These are phyloP conservation scores for Juncus effusus DNA, from an alignment of 176 grass and related monocot genomes.

Conservation along the genomic window DNA sequence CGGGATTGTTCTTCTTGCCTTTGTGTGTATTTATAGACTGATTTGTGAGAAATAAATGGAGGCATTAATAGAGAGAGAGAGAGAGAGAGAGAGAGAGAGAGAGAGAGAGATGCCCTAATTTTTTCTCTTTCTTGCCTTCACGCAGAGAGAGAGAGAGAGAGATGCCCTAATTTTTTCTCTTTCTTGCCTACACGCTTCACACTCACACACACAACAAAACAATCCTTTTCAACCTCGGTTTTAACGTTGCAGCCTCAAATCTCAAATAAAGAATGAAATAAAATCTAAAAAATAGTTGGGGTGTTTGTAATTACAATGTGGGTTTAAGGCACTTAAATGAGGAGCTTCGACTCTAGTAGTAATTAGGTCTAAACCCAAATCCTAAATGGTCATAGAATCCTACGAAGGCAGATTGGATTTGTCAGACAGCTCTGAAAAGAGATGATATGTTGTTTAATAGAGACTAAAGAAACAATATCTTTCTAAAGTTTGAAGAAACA, in stretches of 20 bases:
- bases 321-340: slow-evolving; percentile 18
- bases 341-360: not conserved
- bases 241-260: slow-evolving; percentile 19
- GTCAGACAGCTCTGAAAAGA: slow-evolving; percentile 18
- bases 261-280: slow-evolving; percentile 16
- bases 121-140: not conserved
- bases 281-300: slow-evolving; percentile 11
- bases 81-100: not conserved
- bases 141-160: no score
- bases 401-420: slow-evolving; percentile 12
- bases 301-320: not conserved
- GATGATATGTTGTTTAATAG: not conserved
- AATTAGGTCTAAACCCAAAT: not conserved
- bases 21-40: slow-evolving; percentile 16
- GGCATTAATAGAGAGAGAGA: not conserved
- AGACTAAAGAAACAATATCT: no score
- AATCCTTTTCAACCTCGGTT: slow-evolving; percentile 20
- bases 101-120: slow-evolving; percentile 6
- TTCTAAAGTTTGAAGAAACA: no score
- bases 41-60: slow-evolving; percentile 18
- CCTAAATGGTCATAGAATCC: slow-evolving; percentile 8
- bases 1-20: slow-evolving; percentile 13
- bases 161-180: not conserved
- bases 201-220: slow-evolving; percentile 10
- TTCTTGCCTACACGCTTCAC: no score